Conservation (phyloP, 1,139 yeast genomes). For the Hemisphaericaspora xylofermentans region DNA sequence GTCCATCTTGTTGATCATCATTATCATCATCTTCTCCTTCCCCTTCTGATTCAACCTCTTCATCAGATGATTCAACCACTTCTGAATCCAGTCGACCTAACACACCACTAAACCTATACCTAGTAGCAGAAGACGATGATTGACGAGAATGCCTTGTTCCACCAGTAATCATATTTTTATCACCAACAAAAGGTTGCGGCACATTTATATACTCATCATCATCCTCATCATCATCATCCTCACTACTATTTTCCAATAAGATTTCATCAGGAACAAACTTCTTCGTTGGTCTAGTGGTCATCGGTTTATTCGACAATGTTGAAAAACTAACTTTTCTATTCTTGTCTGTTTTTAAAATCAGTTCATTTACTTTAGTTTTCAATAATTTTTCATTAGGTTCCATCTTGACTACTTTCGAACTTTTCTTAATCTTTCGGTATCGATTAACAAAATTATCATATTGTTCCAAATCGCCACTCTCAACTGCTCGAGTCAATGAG, state of each 20-base stretch:
- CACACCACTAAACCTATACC: constrained; percentile 1
- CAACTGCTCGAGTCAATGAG: constrained; percentile 36
- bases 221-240: constrained; percentile 20
- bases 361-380: constrained; percentile 30
- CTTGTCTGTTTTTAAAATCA: constrained; percentile 25
- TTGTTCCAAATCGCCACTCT: constrained; percentile 28
- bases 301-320: constrained; percentile 15
- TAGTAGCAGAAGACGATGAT: constrained; percentile 11
- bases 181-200: constrained; percentile 4
- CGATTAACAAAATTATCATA: constrained; percentile 30
- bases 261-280: constrained; percentile 11
- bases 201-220: constrained; percentile 9
- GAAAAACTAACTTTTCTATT: constrained; percentile 36
- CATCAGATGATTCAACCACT: not conserved
- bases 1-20: constrained; percentile 5
- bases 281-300: constrained; percentile 4
- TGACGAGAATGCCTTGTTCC: constrained; percentile 7
- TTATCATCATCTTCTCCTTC: constrained; percentile 1
- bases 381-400: constrained; percentile 18
- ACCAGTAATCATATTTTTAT: constrained; percentile 5
- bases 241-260: constrained; percentile 17
- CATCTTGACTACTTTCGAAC: constrained; percentile 7
- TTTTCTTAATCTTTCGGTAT: constrained; percentile 12
- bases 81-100: not conserved
- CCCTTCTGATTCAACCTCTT: constrained; percentile 1